A percentile compares a stretch with the other conserved stretches of the same genome.
Evolutionary conservation across 352 stramenopile genomes (phyloP).

Genomic region (Phytophthora vignae): DNA sequence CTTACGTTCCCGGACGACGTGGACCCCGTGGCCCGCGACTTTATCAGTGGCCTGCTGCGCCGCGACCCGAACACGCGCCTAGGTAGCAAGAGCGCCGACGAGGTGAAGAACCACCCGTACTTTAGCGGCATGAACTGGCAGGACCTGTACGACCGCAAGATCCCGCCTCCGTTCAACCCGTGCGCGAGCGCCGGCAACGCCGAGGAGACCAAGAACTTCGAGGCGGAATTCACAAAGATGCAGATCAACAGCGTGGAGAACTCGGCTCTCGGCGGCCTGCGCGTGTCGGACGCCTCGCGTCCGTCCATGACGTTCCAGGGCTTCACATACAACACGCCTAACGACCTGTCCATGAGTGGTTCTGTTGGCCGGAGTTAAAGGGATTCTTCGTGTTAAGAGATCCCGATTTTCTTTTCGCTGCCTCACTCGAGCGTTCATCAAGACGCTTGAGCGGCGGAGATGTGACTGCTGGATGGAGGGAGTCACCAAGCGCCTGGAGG

Average conservation of each 20-base stretch:
- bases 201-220: slow-evolving; percentile 91
- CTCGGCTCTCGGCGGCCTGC: slow-evolving; percentile 64
- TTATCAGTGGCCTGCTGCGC: slow-evolving; percentile 87
- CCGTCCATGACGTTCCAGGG: slow-evolving; percentile 91
- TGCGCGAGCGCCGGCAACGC: slow-evolving; percentile 66
- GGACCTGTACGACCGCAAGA: slow-evolving; percentile 84
- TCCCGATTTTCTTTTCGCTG: slow-evolving; percentile 14
- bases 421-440: slow-evolving; percentile 21
- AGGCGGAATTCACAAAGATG: slow-evolving; percentile 92
- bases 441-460: slow-evolving; percentile 14
- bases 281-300: slow-evolving; percentile 79
- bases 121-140: slow-evolving; percentile 87
- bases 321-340: slow-evolving; percentile 92
- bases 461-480: slow-evolving; percentile 32
- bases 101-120: slow-evolving; percentile 90
- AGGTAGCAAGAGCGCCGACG: slow-evolving; percentile 75
- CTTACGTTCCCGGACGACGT: slow-evolving; percentile 92
- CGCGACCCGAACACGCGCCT: slow-evolving; percentile 84
- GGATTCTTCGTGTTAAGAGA: slow-evolving; percentile 19
- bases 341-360: slow-evolving; percentile 81
- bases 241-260: slow-evolving; percentile 89
- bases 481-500: slow-evolving; percentile 17
- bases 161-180: slow-evolving; percentile 87
- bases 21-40: slow-evolving; percentile 66
- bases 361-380: slow-evolving; percentile 69